phyloP scores from a whole-genome alignment of 345 rosid genomes.

The Dipteronia dyeriana region DNA sequence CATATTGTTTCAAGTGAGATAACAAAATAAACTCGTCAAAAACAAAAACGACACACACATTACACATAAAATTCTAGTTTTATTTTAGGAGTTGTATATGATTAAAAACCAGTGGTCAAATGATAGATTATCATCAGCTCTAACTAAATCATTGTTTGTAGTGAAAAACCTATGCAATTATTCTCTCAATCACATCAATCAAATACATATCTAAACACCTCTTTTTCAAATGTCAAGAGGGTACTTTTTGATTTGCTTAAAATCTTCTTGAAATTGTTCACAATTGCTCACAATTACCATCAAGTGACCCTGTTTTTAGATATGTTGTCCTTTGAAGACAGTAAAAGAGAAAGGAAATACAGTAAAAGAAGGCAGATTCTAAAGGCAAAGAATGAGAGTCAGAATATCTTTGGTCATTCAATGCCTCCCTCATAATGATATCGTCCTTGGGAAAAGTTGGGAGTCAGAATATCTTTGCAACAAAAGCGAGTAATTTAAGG shows the following conservation, averaged over 20 bases:
- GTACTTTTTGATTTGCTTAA: background rate
- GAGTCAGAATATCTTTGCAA: background rate
- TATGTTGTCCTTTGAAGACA: background rate
- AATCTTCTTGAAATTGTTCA: background rate
- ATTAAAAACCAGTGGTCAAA: background rate
- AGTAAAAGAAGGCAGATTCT: slow-evolving; percentile 2
- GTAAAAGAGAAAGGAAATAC: background rate
- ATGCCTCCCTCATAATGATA: background rate
- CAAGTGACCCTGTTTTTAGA: background rate
- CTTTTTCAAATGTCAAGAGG: background rate
- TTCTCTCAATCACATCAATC: background rate
- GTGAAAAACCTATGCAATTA: background rate
- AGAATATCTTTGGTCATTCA: background rate
- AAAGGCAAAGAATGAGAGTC: background rate
- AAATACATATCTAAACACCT: background rate
- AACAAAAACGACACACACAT: background rate
- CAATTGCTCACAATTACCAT: background rate
- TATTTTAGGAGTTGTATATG: background rate
- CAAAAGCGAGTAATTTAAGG: background rate
- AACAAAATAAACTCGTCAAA: background rate
- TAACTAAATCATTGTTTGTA: too few species aligned
- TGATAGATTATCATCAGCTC: background rate
- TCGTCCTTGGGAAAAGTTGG: background rate
- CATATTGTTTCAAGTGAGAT: background rate
- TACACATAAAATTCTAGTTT: background rate